Base-by-base conservation (phyloP, 2,329 filamentous ascomycete genomes). In the Neonectria magnoliae region DNA sequence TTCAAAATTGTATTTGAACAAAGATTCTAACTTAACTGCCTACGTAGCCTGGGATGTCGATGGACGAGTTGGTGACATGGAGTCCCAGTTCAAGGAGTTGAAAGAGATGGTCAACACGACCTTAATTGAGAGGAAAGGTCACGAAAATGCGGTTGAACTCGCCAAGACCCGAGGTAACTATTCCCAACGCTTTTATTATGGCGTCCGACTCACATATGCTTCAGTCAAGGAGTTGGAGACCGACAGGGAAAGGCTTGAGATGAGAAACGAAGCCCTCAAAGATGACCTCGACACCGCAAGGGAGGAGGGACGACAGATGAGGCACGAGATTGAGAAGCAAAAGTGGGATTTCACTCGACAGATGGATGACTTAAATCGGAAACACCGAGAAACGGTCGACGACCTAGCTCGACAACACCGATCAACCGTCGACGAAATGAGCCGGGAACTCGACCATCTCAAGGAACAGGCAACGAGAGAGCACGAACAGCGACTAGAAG, bases 11-110 rank as follows among this genome's bases (percentile, higher is more conserved):
- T 94, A 86, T 82, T 83, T 95, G 74, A 90, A 86, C 70, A 91
- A 90, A 82, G 82, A 90, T 84, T 93, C 94, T 89, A 91, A 93
- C 85, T 81, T 87, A 69, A 85, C 82, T 72, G 79, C 77, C 36
- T 87, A 83, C 79, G 68, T 86, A 93, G 91, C 87, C 74, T 95
- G 91, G 86, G 93, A 98, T 77, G 89, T 94, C 70, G 90, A 94
- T 72, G 88, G 88, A 66, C 89, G 91, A 68, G 86, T 98, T 70
- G 89, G 90, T 67, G 87, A 89, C 64, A 90, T 98, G 80, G 93
- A 97, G 73, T 83, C 84, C 18, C 85, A 95, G 73, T 93, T 93
- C 75, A 85, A 87, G 52, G 83, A 86, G 64, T 84, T 98, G 66
- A 91, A 91, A 74, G 85, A 90, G 62, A 90, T 91, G 68, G 88